These are phyloP conservation scores for Lasiosphaeria ovina DNA, from an alignment of 495 filamentous ascomycete genomes.

Conservation along the genomic window DNA sequence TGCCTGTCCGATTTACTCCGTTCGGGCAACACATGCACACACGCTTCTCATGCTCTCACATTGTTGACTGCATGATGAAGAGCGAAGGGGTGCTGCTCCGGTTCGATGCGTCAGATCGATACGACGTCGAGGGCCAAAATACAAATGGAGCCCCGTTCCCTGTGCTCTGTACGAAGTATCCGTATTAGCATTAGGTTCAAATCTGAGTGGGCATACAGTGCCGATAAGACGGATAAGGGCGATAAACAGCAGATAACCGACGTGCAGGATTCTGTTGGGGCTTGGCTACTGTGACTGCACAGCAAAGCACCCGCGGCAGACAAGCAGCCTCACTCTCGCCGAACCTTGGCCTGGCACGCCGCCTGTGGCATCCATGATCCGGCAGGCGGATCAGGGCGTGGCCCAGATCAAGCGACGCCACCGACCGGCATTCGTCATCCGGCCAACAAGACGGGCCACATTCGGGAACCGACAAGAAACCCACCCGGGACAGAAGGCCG, in stretches of 20 bases:
- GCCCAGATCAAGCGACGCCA: constrained; percentile 9
- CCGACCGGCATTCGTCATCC: neutral
- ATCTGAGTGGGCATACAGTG: neutral
- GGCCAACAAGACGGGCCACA: neutral
- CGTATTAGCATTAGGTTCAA: too few relatives aligned
- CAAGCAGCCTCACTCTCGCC: neutral
- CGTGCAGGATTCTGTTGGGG: neutral
- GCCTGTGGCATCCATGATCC: neutral
- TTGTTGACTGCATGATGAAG: neutral
- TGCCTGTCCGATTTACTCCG: neutral
- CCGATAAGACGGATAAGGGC: neutral
- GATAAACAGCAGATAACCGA: constrained; percentile 1
- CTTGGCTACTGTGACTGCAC: neutral
- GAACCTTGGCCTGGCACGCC: neutral
- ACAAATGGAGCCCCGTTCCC: neutral
- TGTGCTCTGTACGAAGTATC: too few relatives aligned
- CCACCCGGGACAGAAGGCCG: neutral
- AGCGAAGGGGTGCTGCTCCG: neutral
- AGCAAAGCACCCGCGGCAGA: neutral
- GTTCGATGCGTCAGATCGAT: neutral
- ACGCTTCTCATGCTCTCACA: neutral
- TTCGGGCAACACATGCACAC: neutral
- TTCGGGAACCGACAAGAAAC: neutral
- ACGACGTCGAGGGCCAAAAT: neutral
- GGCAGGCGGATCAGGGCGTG: neutral